phyloP scores from a whole-genome alignment of 768 basidiomycete genomes.

The Mycena kentingensis region DNA sequence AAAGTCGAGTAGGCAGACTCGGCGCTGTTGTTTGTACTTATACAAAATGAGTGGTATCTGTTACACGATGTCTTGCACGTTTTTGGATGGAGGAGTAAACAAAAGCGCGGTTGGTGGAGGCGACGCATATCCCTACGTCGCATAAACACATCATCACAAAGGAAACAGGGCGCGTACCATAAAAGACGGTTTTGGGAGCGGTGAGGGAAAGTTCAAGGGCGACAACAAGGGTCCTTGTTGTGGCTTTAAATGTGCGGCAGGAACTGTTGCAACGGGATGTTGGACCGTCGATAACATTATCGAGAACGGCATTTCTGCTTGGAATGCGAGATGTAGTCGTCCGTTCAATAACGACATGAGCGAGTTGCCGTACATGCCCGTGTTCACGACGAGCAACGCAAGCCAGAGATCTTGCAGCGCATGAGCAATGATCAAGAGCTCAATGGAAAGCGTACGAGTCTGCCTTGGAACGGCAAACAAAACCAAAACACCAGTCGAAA shows the following conservation, averaged over 20 bases:
- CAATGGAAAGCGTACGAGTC: constrained; percentile 1
- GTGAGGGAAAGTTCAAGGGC: background rate
- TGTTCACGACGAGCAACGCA: constrained; percentile 12
- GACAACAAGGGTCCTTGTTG: background rate
- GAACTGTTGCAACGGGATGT: constrained; percentile 2
- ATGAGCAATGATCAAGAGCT: background rate
- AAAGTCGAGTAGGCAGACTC: background rate
- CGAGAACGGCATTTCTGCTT: constrained; percentile 15
- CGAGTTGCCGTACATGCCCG: constrained; percentile 23
- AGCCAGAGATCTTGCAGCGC: constrained; percentile 15
- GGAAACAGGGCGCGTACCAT: background rate
- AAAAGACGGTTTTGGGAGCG: background rate
- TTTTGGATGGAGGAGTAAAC: background rate
- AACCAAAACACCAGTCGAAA: constrained; percentile 11
- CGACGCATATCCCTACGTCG: background rate
- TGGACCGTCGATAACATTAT: constrained; percentile 6
- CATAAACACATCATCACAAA: background rate
- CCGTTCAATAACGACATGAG: constrained; percentile 20
- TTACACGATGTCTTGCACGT: background rate
- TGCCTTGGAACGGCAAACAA: constrained; percentile 15
- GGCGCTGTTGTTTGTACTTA: background rate
- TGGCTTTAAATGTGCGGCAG: too few relatives aligned
- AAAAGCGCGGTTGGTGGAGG: background rate
- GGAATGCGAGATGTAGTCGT: constrained; percentile 15
- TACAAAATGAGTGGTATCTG: background rate